These are phyloP conservation scores for Phytopythium kandeliae DNA, from an alignment of 352 stramenopile species.

Conservation along the genomic window DNA sequence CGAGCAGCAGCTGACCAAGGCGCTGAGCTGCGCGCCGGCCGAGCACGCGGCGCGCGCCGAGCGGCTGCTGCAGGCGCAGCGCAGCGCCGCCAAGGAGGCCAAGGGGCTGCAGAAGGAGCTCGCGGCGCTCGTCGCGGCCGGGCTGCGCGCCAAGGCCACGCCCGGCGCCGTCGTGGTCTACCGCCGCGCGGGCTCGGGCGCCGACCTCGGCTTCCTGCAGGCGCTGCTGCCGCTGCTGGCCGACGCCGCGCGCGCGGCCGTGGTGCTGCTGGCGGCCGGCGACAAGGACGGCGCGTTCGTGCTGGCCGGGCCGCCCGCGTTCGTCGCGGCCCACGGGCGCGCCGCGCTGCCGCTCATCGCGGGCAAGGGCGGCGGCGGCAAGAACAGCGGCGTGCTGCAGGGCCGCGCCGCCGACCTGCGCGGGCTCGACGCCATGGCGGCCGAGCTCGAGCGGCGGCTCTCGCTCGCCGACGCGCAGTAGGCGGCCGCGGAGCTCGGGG, in stretches of 20 bases:
- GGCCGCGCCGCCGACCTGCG: conserved; percentile 62
- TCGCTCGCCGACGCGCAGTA: too few relatives aligned
- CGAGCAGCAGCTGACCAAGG: conserved; percentile 64
- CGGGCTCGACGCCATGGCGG: conserved; percentile 38
- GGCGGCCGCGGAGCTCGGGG: too few relatives aligned
- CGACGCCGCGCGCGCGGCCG: conserved; percentile 25
- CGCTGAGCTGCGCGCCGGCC: conserved; percentile 56
- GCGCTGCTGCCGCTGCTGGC: conserved; percentile 40
- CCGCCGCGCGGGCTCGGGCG: conserved; percentile 42
- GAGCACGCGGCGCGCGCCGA: conserved; percentile 63
- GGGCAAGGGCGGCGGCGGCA: conserved; percentile 69
- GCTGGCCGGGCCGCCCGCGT: conserved; percentile 45
- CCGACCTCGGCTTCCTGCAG: conserved; percentile 67
- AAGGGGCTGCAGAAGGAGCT: conserved; percentile 76
- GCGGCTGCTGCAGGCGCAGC: conserved; percentile 62
- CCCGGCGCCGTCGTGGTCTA: conserved; percentile 28
- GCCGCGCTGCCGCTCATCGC: conserved; percentile 53
- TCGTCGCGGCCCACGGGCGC: conserved; percentile 52
- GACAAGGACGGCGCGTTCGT: conserved; percentile 63
- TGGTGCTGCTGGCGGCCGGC: conserved; percentile 49
- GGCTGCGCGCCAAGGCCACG: conserved; percentile 25
- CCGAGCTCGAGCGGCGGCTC: conserved; percentile 29
- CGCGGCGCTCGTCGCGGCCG: conserved; percentile 33
- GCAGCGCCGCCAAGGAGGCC: conserved; percentile 48
- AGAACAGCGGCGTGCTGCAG: conserved; percentile 71